Conservation (phyloP, 805 yeast genomes). For the Kodamaea hsintzibuensis region DNA sequence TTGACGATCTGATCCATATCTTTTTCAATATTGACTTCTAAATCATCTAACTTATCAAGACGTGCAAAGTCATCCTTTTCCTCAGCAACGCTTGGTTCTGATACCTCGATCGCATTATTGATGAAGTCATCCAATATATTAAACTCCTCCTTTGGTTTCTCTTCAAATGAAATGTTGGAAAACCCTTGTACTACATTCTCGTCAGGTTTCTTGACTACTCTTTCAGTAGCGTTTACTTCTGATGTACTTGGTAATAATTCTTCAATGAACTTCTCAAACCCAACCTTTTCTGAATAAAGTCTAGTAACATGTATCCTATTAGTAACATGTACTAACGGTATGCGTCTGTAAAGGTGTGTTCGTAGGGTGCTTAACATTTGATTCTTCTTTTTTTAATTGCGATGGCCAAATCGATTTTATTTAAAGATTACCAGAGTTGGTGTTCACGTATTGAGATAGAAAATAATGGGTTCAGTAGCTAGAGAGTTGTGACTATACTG, state of each 20-base stretch:
- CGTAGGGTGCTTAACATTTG: background rate
- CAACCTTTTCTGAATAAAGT: background rate
- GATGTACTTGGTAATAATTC: background rate
- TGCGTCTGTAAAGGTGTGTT: background rate
- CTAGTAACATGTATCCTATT: background rate
- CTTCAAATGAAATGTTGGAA: background rate
- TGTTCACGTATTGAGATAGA: too few relatives aligned
- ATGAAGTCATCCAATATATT: constrained; percentile 16
- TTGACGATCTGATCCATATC: constrained; percentile 17
- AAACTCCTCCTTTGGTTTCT: constrained; percentile 6
- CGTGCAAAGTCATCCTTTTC: constrained; percentile 7
- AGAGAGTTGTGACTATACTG: too few relatives aligned
- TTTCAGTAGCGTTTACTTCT: too few relatives aligned
- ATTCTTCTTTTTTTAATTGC: background rate
- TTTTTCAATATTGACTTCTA: constrained; percentile 7
- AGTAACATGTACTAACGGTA: background rate
- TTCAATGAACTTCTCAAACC: constrained; percentile 4
- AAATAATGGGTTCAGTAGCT: too few relatives aligned
- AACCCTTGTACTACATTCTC: background rate
- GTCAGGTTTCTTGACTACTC: background rate
- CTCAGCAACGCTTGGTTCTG: background rate
- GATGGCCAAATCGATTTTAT: background rate
- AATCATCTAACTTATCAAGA: constrained; percentile 2
- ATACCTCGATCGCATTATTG: constrained; percentile 10
- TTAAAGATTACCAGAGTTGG: too few relatives aligned